phyloP scores from a whole-genome alignment of 2,329 filamentous ascomycete species.

The Pezicula carpinea region DNA sequence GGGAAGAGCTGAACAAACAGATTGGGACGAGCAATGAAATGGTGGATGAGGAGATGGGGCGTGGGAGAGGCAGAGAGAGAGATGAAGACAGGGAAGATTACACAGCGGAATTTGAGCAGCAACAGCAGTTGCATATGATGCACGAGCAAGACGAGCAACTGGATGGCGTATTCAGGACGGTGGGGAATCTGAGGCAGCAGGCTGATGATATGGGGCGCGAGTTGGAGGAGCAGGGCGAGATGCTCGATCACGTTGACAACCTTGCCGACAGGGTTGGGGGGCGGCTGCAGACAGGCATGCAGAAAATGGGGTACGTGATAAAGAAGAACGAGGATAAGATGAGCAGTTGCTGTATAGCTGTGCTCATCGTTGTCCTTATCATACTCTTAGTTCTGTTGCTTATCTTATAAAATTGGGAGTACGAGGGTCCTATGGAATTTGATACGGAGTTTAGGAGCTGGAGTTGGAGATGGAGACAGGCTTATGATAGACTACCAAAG shows the following conservation, averaged over 20 bases:
- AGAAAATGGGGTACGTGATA: slow-evolving; percentile 80
- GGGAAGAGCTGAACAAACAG: slow-evolving; percentile 67
- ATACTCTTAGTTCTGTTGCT: slow-evolving; percentile 77
- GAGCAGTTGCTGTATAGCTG: slow-evolving; percentile 86
- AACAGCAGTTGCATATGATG: slow-evolving; percentile 89
- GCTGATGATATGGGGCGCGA: slow-evolving; percentile 95
- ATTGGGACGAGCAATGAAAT: slow-evolving; percentile 31
- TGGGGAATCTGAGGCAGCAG: slow-evolving; percentile 84
- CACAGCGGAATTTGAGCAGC: slow-evolving; percentile 82
- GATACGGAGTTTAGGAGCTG: not conserved
- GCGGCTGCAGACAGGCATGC: slow-evolving; percentile 78
- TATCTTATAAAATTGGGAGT: slow-evolving; percentile 39
- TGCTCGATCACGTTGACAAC: slow-evolving; percentile 80
- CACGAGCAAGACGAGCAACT: slow-evolving; percentile 90
- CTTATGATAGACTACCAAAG: not conserved
- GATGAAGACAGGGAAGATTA: slow-evolving; percentile 32
- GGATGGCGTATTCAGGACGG: slow-evolving; percentile 88
- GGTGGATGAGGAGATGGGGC: slow-evolving; percentile 30
- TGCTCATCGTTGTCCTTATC: slow-evolving; percentile 85
- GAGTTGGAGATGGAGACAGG: not conserved
- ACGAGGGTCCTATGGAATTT: not conserved
- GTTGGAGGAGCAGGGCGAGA: slow-evolving; percentile 87
- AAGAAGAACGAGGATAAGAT: slow-evolving; percentile 81
- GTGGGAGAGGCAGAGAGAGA: slow-evolving; percentile 36
- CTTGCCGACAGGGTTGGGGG: slow-evolving; percentile 84